Conservation (phyloP, 2,329 filamentous ascomycete genomes). For the Claviceps arundinis region DNA sequence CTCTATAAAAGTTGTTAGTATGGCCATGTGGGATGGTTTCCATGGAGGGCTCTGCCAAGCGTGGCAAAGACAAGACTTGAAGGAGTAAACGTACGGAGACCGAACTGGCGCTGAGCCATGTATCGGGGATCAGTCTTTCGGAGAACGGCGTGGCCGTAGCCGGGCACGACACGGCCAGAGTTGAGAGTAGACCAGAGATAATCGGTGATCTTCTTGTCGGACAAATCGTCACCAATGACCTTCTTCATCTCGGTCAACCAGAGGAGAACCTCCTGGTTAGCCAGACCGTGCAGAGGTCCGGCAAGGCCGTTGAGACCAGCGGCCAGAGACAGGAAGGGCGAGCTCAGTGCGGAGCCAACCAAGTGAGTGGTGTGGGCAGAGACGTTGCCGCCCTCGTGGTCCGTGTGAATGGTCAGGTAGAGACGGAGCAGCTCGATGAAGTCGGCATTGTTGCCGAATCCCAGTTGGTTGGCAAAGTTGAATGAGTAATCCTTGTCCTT, state of each 20-base stretch:
- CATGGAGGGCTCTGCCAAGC: neutral
- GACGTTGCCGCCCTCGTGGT: slow-evolving; percentile 99
- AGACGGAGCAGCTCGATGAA: slow-evolving; percentile 97
- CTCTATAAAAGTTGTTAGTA: slow-evolving; percentile 28
- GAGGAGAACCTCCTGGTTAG: slow-evolving; percentile 98
- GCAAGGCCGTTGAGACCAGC: slow-evolving; percentile 97
- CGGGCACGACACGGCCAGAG: slow-evolving; percentile 86
- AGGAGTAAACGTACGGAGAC: slow-evolving; percentile 39
- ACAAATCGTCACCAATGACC: slow-evolving; percentile 81
- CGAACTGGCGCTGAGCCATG: slow-evolving; percentile 95
- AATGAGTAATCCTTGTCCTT: slow-evolving; percentile 99
- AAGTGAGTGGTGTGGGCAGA: slow-evolving; percentile 97
- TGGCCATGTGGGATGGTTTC: neutral
- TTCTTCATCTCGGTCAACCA: slow-evolving; percentile 99
- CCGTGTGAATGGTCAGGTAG: slow-evolving; percentile 99
- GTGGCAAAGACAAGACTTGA: neutral
- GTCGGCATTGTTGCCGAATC: slow-evolving; percentile 87
- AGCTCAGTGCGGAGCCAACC: slow-evolving; percentile 92
- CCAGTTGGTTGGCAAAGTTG: slow-evolving; percentile 99
- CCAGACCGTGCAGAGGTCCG: slow-evolving; percentile 94
- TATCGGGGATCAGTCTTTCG: slow-evolving; percentile 99
- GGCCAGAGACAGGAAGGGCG: slow-evolving; percentile 89
- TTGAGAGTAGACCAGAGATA: slow-evolving; percentile 99
- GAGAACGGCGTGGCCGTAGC: slow-evolving; percentile 96
- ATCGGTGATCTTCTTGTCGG: slow-evolving; percentile 91